Percentiles rank a stretch among this genome's conserved stretches.
These are phyloP conservation scores for Aspergillus panamensis DNA, from an alignment of 495 filamentous ascomycete species.

Conservation along the genomic window DNA sequence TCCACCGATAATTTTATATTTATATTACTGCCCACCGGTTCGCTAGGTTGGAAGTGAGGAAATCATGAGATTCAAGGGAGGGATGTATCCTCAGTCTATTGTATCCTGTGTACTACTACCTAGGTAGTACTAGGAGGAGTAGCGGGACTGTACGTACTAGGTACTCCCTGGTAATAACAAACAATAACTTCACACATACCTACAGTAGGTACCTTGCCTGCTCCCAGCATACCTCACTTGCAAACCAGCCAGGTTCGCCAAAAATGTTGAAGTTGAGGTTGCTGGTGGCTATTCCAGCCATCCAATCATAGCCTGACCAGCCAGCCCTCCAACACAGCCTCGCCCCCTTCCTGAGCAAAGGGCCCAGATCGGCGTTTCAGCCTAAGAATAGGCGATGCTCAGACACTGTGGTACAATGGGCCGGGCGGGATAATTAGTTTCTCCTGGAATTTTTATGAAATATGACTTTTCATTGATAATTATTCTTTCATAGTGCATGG, in stretches of 20 bases:
- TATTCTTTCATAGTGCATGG: no score
- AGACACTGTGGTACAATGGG: constrained; percentile 1
- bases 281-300: constrained; percentile 11
- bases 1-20: background rate
- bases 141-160: no score
- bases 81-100: no score
- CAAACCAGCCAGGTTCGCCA: no score
- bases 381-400: constrained; percentile 16
- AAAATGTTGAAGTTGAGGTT: background rate
- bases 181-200: background rate
- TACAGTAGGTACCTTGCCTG: background rate
- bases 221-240: background rate
- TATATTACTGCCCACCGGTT: background rate
- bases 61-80: no score
- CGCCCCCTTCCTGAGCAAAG: background rate
- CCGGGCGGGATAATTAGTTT: constrained; percentile 1
- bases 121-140: no score
- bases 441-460: background rate
- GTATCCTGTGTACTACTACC: no score
- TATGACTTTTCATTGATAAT: no score
- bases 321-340: background rate
- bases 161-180: no score
- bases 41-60: no score
- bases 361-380: constrained; percentile 15
- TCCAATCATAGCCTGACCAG: constrained; percentile 6